A percentile compares a stretch with the other conserved stretches of the same genome.
Evolutionary conservation across 2,329 filamentous ascomycete genomes (phyloP).

Genomic region (Waltergamsia citrina): DNA sequence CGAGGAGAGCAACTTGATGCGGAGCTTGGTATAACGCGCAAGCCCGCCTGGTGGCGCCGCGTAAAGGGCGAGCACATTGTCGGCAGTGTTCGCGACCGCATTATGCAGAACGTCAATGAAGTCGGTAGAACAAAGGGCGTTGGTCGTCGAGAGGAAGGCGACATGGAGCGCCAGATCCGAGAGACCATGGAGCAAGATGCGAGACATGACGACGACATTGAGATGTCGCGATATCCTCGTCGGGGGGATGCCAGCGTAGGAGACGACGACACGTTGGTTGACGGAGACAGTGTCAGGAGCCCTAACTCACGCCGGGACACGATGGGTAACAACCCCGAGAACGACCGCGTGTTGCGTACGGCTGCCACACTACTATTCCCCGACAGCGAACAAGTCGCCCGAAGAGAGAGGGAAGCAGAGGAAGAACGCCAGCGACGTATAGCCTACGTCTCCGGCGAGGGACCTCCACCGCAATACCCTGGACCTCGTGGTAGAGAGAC

Average conservation of each 20-base stretch:
- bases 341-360: constrained; percentile 31
- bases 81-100: constrained; percentile 38
- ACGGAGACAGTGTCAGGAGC: constrained; percentile 17
- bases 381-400: constrained; percentile 16
- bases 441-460: constrained; percentile 31
- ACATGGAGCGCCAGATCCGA: constrained; percentile 24
- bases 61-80: constrained; percentile 33
- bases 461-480: constrained; percentile 24
- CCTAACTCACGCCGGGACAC: constrained; percentile 6
- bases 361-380: constrained; percentile 42
- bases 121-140: constrained; percentile 37
- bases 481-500: constrained; percentile 11
- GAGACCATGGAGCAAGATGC: constrained; percentile 18
- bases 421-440: constrained; percentile 21
- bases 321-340: constrained; percentile 31
- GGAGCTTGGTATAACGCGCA: constrained; percentile 50
- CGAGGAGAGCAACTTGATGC: constrained; percentile 46
- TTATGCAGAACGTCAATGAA: constrained; percentile 45
- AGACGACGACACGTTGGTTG: constrained; percentile 17
- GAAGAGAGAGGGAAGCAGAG: constrained; percentile 13
- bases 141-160: constrained; percentile 26
- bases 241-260: constrained; percentile 11
- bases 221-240: no score
- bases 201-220: constrained; percentile 22
- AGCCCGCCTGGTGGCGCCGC: constrained; percentile 59